phyloP scores from a whole-genome alignment of 2,329 filamentous ascomycete species.

The Fonsecaea multimorphosa region DNA sequence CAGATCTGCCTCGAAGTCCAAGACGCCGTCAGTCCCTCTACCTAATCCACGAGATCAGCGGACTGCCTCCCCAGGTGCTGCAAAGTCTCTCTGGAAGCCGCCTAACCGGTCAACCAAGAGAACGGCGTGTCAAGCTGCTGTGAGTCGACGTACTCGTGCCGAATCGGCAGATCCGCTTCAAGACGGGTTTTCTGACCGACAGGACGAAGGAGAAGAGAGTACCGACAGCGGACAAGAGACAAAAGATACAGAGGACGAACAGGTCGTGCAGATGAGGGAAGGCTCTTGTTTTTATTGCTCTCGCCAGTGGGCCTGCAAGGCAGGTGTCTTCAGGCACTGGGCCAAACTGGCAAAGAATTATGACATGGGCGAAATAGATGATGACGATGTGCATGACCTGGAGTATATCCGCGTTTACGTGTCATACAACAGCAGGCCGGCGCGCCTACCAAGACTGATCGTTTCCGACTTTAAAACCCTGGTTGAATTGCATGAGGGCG shows the following conservation, averaged over 20 bases:
- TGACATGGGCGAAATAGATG: slow-evolving; percentile 17
- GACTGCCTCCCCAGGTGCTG: slow-evolving; percentile 12
- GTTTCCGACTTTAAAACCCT: slow-evolving; percentile 35
- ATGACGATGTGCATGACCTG: slow-evolving; percentile 36
- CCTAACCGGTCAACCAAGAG: slow-evolving; percentile 12
- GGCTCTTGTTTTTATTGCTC: slow-evolving; percentile 37
- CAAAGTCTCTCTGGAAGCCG: slow-evolving; percentile 24
- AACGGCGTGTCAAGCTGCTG: slow-evolving; percentile 14
- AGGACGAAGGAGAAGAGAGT: background rate
- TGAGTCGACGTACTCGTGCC: slow-evolving; percentile 20
- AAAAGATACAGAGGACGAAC: slow-evolving; percentile 17
- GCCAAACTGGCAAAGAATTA: slow-evolving; percentile 22
- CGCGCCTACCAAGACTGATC: slow-evolving; percentile 22
- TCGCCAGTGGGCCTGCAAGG: slow-evolving; percentile 23
- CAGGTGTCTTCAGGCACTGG: slow-evolving; percentile 35
- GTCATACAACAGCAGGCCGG: slow-evolving; percentile 8
- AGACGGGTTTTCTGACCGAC: slow-evolving; percentile 28
- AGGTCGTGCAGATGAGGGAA: slow-evolving; percentile 28
- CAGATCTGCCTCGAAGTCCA: slow-evolving; percentile 14
- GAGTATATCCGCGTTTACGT: slow-evolving; percentile 32
- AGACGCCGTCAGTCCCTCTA: slow-evolving; percentile 7
- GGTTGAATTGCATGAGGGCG: slow-evolving; percentile 38
- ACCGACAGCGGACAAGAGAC: slow-evolving; percentile 5
- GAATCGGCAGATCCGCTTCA: slow-evolving; percentile 40
- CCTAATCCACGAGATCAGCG: background rate